Conservation (phyloP, 306 rosid genomes). For the Glycine soja region DNA sequence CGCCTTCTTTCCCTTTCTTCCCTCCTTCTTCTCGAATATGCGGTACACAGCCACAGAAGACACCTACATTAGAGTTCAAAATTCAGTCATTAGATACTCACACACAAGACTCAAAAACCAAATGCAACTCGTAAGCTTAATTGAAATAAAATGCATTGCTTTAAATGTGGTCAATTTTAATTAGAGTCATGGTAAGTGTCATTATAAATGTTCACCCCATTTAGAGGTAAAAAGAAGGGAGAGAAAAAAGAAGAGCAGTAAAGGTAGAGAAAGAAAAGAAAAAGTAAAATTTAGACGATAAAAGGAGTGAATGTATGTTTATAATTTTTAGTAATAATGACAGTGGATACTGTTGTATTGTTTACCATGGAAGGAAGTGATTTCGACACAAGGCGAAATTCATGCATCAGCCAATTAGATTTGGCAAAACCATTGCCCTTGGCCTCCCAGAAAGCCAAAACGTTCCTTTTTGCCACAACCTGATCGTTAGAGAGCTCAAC, state of each 20-base stretch:
- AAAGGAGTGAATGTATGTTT: too few relatives aligned
- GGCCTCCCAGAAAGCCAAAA: neutral
- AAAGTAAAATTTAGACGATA: too few relatives aligned
- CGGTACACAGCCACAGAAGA: constrained; percentile 56
- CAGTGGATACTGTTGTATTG: neutral
- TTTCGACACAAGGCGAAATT: neutral
- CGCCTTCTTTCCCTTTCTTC: neutral
- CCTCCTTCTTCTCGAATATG: constrained; percentile 45
- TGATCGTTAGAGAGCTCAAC: neutral
- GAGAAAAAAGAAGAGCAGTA: too few relatives aligned
- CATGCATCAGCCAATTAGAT: constrained; percentile 12
- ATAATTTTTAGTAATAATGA: too few relatives aligned
- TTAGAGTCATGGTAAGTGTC: neutral
- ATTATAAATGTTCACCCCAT: neutral
- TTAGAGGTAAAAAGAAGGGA: too few relatives aligned
- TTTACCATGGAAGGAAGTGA: neutral
- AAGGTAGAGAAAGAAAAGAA: too few relatives aligned
- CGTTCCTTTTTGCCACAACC: neutral
- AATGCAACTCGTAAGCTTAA: neutral
- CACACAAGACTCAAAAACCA: neutral
- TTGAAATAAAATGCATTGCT: neutral
- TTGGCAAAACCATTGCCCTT: neutral
- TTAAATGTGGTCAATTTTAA: neutral
- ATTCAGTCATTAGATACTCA: neutral
- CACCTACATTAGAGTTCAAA: constrained; percentile 44